Conservation (phyloP, 163 green algal genomes). For the Coccomyxa subellipsoidea region DNA sequence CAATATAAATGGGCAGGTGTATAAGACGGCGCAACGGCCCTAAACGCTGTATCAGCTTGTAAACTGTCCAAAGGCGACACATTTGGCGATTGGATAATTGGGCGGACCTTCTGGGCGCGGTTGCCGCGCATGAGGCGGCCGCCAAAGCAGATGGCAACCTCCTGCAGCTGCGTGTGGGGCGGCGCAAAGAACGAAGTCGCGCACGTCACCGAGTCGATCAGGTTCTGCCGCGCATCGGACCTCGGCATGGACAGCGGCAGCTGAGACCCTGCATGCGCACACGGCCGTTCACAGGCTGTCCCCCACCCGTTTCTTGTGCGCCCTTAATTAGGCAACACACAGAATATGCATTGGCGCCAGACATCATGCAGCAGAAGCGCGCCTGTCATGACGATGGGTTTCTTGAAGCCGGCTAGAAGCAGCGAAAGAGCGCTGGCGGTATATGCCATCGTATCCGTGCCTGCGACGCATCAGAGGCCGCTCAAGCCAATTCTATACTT, state of each 20-base stretch:
- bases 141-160: constrained; percentile 87
- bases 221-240: constrained; percentile 86
- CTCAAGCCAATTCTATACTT: too few relatives aligned
- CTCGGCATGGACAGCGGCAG: constrained; percentile 82
- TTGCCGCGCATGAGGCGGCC: constrained; percentile 88
- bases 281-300: too few relatives aligned
- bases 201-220: constrained; percentile 83
- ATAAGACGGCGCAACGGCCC: too few relatives aligned
- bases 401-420: constrained; percentile 74
- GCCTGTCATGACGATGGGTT: constrained; percentile 70
- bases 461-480: too few relatives aligned
- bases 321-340: too few relatives aligned
- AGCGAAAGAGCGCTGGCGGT: constrained; percentile 80
- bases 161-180: constrained; percentile 56
- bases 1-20: too few relatives aligned
- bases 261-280: constrained; percentile 68
- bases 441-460: constrained; percentile 91
- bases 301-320: too few relatives aligned
- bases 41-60: too few relatives aligned
- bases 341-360: not conserved
- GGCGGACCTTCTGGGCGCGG: constrained; percentile 55
- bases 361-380: not conserved
- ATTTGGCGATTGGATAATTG: not conserved
- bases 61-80: not conserved
- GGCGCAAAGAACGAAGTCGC: constrained; percentile 66